A percentile compares a stretch with the other conserved stretches of the same genome.
Conservation (phyloP, 306 rosid species). For the Canavalia gladiata region DNA sequence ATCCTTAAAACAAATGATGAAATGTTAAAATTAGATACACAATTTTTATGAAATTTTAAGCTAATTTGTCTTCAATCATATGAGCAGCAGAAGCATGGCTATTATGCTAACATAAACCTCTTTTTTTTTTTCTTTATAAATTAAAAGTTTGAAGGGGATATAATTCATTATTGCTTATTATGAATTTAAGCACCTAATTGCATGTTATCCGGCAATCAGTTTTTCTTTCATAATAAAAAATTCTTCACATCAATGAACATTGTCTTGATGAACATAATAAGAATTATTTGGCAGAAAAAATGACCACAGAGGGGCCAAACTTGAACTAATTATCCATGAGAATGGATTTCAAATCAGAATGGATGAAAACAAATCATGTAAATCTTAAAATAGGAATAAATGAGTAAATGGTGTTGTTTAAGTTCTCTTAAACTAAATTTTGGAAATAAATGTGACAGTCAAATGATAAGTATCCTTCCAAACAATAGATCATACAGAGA, state of each 20-base stretch:
- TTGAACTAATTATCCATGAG: constrained; percentile 4
- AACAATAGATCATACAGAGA: constrained; percentile 4
- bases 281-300: background rate
- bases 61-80: constrained; percentile 15
- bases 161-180: constrained; percentile 2
- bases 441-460: background rate
- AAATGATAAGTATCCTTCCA: background rate
- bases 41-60: background rate
- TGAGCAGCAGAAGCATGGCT: constrained; percentile 15
- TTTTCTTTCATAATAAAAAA: constrained; percentile 22
- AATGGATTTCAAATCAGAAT: constrained; percentile 13
- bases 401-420: background rate
- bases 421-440: background rate
- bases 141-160: background rate
- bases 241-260: background rate
- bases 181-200: constrained; percentile 13
- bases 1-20: constrained; percentile 34
- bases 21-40: constrained; percentile 6
- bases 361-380: background rate
- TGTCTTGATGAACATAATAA: background rate
- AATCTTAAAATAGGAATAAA: background rate
- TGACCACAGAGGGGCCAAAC: background rate
- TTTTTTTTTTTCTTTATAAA: background rate
- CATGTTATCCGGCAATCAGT: background rate
- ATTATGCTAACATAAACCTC: background rate